Conservation (phyloP, 441 rosid species). For the Populus hybrid region DNA sequence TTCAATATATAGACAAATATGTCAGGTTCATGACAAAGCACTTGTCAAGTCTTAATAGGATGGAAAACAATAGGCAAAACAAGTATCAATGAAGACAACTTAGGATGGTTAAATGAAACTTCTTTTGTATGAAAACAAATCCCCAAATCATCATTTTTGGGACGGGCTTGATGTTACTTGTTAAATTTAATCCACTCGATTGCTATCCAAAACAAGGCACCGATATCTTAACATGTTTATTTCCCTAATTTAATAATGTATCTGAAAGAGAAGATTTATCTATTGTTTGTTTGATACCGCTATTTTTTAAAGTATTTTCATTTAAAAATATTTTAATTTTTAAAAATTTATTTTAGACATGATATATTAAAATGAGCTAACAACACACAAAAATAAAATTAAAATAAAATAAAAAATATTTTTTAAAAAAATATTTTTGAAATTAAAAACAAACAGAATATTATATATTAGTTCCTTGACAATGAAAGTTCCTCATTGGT, state of each 20-base stretch:
- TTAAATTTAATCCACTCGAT: slow-evolving; percentile 11
- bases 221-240: background rate
- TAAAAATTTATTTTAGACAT: too few relatives aligned
- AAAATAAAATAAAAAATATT: too few relatives aligned
- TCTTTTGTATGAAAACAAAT: background rate
- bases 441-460: too few relatives aligned
- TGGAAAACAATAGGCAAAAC: background rate
- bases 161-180: slow-evolving; percentile 14
- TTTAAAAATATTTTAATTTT: too few relatives aligned
- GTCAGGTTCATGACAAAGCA: background rate
- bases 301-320: too few relatives aligned
- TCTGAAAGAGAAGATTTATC: background rate
- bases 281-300: too few relatives aligned
- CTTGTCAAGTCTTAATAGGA: background rate
- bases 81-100: background rate
- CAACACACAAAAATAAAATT: too few relatives aligned
- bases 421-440: too few relatives aligned
- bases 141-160: background rate
- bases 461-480: too few relatives aligned
- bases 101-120: background rate
- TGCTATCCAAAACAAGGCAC: slow-evolving; percentile 9
- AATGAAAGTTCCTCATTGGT: background rate
- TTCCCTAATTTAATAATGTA: background rate
- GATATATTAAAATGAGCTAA: too few relatives aligned
- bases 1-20: background rate